phyloP scores from a whole-genome alignment of 108 stramenopile genomes.

The Cyclotella atomus region DNA sequence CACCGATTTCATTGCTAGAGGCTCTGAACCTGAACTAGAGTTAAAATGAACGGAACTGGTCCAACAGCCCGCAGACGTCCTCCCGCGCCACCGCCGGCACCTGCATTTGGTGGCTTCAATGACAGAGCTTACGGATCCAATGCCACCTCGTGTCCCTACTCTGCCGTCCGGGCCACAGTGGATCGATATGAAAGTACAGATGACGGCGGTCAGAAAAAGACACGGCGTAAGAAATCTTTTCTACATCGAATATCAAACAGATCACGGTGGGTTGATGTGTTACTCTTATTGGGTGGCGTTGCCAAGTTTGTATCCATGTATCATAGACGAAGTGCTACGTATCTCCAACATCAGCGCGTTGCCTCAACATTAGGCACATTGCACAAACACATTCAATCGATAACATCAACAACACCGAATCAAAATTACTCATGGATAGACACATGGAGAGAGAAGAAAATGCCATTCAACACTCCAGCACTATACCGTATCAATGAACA shows the following conservation, averaged over 20 bases:
- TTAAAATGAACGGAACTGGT: conserved; percentile 1
- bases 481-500: conserved; percentile 35
- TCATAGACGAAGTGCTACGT: background rate
- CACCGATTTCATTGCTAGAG: too few relatives aligned
- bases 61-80: background rate
- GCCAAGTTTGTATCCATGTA: conserved; percentile 16
- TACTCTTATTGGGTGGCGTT: background rate
- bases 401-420: background rate
- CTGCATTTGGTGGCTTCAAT: background rate
- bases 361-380: background rate
- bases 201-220: conserved; percentile 19
- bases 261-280: background rate
- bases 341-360: too few relatives aligned
- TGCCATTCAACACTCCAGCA: conserved; percentile 42
- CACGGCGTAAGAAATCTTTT: background rate
- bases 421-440: conserved; percentile 15
- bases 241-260: background rate
- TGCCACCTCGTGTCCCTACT: background rate
- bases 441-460: conserved; percentile 28
- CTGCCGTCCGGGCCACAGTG: background rate
- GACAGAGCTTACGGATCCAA: conserved; percentile 4
- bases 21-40: too few relatives aligned
- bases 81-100: background rate
- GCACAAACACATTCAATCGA: background rate
- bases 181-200: background rate